These are phyloP conservation scores for Mycena latifolia DNA, from an alignment of 768 basidiomycete genomes.

Conservation along the genomic window DNA sequence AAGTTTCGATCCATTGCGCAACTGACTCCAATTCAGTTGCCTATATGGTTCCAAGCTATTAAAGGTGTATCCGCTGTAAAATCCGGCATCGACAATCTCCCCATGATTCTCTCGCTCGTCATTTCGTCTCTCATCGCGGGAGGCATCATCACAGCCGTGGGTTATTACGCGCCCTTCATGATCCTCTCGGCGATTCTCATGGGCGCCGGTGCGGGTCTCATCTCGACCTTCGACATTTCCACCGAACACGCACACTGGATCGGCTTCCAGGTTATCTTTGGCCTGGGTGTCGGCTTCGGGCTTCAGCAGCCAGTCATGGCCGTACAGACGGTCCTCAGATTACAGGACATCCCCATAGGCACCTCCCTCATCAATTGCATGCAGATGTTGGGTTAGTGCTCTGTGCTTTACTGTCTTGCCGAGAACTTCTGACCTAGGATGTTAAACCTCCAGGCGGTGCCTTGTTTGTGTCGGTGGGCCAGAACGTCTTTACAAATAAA, in stretches of 20 bases:
- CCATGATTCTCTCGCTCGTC: slow-evolving; percentile 52
- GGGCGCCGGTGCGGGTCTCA: slow-evolving; percentile 50
- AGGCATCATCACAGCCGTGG: slow-evolving; percentile 47
- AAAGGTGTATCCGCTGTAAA: slow-evolving; percentile 44
- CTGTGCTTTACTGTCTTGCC: no score
- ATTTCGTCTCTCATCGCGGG: slow-evolving; percentile 54
- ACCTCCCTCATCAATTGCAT: slow-evolving; percentile 38
- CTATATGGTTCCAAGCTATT: slow-evolving; percentile 51
- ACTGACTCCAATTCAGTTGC: slow-evolving; percentile 5
- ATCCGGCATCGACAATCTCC: slow-evolving; percentile 43
- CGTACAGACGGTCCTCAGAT: slow-evolving; percentile 35
- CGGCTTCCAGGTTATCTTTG: slow-evolving; percentile 42
- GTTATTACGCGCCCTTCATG: slow-evolving; percentile 51
- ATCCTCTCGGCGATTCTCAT: slow-evolving; percentile 44
- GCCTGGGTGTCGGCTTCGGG: slow-evolving; percentile 46
- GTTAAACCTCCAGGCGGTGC: slow-evolving; percentile 28
- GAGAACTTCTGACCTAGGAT: neutral
- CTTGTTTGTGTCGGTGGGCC: slow-evolving; percentile 36
- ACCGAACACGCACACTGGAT: slow-evolving; percentile 39
- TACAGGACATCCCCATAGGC: slow-evolving; percentile 35
- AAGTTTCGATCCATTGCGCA: neutral
- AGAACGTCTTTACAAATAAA: slow-evolving; percentile 38
- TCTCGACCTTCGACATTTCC: slow-evolving; percentile 44
- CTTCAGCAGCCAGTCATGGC: slow-evolving; percentile 39
- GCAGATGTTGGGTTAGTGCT: slow-evolving; percentile 31